These are phyloP conservation scores for Globisporangium nodosum DNA, from an alignment of 352 stramenopile species.

Conservation along the genomic window DNA sequence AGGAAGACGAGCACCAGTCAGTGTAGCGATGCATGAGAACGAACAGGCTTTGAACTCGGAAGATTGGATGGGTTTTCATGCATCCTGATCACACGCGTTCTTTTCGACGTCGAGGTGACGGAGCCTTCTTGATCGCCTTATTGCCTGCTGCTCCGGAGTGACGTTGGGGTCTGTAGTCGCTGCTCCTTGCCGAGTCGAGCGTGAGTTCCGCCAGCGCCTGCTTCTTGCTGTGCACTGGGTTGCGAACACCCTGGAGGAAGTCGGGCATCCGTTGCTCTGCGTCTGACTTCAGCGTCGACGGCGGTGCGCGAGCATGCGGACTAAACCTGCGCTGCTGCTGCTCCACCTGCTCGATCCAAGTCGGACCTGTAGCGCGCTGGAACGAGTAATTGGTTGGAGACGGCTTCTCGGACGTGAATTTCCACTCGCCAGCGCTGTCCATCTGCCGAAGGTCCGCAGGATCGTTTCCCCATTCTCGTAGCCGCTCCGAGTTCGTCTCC, in stretches of 20 bases:
- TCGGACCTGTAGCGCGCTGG: conserved; percentile 31
- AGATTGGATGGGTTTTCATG: not conserved
- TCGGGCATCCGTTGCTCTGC: conserved; percentile 37
- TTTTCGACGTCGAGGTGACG: not conserved
- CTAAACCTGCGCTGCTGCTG: conserved; percentile 35
- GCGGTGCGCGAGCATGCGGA: conserved; percentile 21
- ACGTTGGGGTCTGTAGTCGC: not conserved
- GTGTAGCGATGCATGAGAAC: not conserved
- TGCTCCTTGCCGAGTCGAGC: not conserved
- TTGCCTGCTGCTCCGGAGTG: not conserved
- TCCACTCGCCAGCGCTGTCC: conserved; percentile 54
- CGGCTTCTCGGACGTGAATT: conserved; percentile 57
- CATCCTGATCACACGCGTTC: not conserved
- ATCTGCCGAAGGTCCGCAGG: conserved; percentile 36
- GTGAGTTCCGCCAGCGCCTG: conserved; percentile 2
- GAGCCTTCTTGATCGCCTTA: not conserved
- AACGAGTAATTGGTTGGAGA: conserved; percentile 53
- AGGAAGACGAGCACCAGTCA: not conserved
- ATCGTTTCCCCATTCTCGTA: conserved; percentile 36
- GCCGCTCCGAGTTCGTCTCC: conserved; percentile 23
- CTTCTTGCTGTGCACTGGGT: conserved; percentile 27
- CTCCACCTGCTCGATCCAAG: conserved; percentile 75
- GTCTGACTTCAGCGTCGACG: conserved; percentile 1
- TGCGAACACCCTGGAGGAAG: conserved; percentile 45
- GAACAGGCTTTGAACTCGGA: not conserved